Evolutionary conservation across 106 monocot genomes (phyloP), one percentile per base, ranked within the genome.

Genomic region (Dactylorhiza incarnata): DNA sequence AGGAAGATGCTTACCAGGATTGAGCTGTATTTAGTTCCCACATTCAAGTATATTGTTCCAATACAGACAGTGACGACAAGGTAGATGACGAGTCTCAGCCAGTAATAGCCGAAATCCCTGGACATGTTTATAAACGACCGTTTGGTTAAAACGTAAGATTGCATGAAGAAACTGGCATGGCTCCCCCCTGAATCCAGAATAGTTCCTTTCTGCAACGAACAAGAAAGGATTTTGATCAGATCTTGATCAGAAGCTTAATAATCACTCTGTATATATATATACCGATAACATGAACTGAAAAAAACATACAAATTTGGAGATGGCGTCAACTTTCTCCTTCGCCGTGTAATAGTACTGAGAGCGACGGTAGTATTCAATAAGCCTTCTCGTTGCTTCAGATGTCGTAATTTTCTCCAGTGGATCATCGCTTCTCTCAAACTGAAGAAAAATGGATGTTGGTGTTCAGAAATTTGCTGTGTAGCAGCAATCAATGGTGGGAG

Each of bases 361-460:
- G 47, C 46, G 68, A 15, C 51, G 74, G 78, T 93, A 96, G 59
- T 48, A 82, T 16, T 81, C 80, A 37, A 80, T 80, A 16, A 96
- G 81, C 46, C 61, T 87, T 73, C 85, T 74, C n/a, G 81, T 93
- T 9, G 90, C 95, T 83, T 96, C 90, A 8, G 84, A 54, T 16
- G 97, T 88, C 0, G 91, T 94, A 2, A 94, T 86, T 49, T 86
- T 94, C 9, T 91, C 94, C 61, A 99, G 80, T 13, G 97, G 97
- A 78, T 97, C 97, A 75, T 93, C 94, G 24, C 83, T 75, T 37
- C 72, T 94, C 68, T 91, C 91, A 78, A 94, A 80, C 95, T 95
- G 81, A 22, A 48, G 48, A 49, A 22, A 14, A 48, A 9, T 22
- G 6, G 9, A 72, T 19, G 8, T n/a, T 15, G 20, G 46, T 17